Conservation (phyloP, 73 alveolate genomes). For the Effrenium voratum region DNA sequence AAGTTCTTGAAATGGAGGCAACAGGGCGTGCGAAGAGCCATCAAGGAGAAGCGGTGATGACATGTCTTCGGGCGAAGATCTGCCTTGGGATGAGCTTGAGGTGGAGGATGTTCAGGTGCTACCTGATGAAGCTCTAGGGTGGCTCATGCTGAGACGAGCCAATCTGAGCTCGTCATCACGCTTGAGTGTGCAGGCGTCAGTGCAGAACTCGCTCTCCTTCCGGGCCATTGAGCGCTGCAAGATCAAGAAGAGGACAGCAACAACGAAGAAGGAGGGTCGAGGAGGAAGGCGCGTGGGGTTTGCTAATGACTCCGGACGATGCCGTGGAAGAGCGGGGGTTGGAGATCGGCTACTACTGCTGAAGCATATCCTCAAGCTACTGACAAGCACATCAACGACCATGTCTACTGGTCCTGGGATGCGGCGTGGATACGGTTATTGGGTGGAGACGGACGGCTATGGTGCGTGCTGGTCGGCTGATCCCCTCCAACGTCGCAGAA, state of each 20-base stretch:
- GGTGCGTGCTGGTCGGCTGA: constrained; percentile 1
- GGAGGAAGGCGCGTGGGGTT: constrained; percentile 15
- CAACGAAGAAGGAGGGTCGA: constrained; percentile 9
- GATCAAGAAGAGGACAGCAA: not conserved
- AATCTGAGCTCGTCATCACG: not conserved
- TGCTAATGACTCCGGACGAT: not conserved
- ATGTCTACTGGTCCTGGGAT: not conserved
- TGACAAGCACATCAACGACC: not conserved
- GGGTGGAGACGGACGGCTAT: not conserved
- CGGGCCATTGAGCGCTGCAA: not conserved
- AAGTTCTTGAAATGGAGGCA: too few species aligned
- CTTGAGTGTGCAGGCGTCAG: not conserved
- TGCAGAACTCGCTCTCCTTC: not conserved
- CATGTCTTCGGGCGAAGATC: too few species aligned
- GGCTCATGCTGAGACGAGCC: constrained; percentile 16
- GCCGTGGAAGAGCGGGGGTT: not conserved
- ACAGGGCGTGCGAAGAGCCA: too few species aligned
- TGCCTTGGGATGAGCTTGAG: not conserved
- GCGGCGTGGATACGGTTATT: not conserved
- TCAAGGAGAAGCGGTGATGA: not conserved
- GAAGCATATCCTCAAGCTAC: constrained; percentile 1
- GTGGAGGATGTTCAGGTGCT: not conserved
- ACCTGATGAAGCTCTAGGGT: not conserved
- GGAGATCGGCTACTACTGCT: not conserved
- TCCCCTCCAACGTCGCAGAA: not conserved